Evolutionary conservation across 164 flowering plant species (phyloP).

Genomic region (Stephania cephalantha): DNA sequence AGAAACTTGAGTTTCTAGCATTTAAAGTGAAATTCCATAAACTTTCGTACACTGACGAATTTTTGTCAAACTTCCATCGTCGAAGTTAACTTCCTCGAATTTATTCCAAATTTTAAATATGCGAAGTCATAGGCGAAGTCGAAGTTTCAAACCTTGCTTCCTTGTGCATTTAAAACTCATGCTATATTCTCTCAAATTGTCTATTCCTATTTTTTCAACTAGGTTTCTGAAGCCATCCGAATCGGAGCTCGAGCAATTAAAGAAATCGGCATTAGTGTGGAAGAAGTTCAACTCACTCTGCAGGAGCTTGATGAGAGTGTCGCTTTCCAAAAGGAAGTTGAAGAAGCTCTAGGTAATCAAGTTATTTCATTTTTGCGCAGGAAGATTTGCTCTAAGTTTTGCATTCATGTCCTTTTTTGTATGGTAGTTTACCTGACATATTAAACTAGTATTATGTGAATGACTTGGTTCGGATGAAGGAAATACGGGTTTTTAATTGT

Average conservation of each 20-base stretch:
- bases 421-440: background rate
- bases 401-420: background rate
- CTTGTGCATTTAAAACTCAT: background rate
- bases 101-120: too few relatives aligned
- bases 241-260: slow-evolving; percentile 70
- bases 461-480: background rate
- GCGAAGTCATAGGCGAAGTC: too few relatives aligned
- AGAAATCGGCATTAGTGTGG: slow-evolving; percentile 49
- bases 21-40: too few relatives aligned
- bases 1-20: too few relatives aligned
- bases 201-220: slow-evolving; percentile 1
- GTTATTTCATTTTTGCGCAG: background rate
- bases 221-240: slow-evolving; percentile 85
- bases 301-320: slow-evolving; percentile 62
- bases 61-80: too few relatives aligned
- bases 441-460: background rate
- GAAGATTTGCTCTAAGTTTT: background rate
- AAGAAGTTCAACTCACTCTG: slow-evolving; percentile 59
- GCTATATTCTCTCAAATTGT: background rate
- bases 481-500: background rate
- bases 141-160: too few relatives aligned
- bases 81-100: too few relatives aligned
- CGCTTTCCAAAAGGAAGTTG: slow-evolving; percentile 56
- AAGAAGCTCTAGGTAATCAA: slow-evolving; percentile 49
- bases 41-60: too few relatives aligned